Evolutionary conservation across 192 early-diverging fungal genomes (phyloP).

Genomic region (Podila epigama): DNA sequence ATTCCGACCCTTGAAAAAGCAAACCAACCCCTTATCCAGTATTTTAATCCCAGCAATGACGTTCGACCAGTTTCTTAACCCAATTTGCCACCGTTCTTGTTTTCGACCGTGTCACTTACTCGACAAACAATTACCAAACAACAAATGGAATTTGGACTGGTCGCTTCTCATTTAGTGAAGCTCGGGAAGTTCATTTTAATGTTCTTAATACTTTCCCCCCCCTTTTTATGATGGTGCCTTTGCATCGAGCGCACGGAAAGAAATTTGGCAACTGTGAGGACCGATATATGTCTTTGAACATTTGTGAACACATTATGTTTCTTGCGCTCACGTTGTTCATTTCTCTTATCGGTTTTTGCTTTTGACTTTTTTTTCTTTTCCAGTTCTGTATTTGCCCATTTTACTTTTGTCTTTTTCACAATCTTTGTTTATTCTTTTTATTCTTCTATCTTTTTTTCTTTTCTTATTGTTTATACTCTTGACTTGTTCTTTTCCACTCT

Average conservation of each 20-base stretch:
- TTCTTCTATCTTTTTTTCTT: background rate
- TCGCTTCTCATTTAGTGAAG: background rate
- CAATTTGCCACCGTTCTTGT: background rate
- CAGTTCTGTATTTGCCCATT: conserved; percentile 14
- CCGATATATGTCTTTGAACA: no score
- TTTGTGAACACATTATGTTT: no score
- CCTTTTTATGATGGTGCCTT: background rate
- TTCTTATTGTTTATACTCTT: conserved; percentile 37
- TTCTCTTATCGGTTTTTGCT: conserved; percentile 3
- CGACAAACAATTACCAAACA: no score
- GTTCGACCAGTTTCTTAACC: conserved; percentile 10
- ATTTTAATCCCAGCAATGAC: conserved; percentile 8
- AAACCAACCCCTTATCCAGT: conserved; percentile 10
- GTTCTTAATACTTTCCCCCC: background rate
- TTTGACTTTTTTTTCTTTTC: background rate
- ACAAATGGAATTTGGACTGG: background rate
- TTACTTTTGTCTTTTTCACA: conserved; percentile 3
- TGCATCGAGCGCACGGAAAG: background rate
- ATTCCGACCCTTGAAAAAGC: conserved; percentile 19
- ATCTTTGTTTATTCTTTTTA: conserved; percentile 5
- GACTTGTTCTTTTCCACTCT: conserved; percentile 24
- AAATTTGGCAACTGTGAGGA: no score
- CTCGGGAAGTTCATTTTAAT: background rate
- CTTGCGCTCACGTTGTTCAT: background rate
- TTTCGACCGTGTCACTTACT: no score